Percentiles rank a stretch among this genome's conserved stretches.
Conservation (phyloP, 2,329 filamentous ascomycete genomes). For the Verruconis gallopava region DNA sequence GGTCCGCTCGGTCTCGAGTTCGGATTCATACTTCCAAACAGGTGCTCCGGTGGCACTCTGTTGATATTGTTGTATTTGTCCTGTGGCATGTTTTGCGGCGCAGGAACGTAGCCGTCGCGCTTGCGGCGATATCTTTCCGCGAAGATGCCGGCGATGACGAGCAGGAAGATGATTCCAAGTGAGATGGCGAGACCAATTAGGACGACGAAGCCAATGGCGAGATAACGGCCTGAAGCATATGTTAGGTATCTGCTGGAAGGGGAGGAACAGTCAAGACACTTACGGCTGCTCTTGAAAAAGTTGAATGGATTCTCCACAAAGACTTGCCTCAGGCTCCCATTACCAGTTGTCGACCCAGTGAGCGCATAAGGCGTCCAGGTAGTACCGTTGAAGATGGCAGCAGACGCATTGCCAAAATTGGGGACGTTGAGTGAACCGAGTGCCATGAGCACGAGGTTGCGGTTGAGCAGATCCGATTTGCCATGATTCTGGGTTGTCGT, state of each 20-base stretch:
- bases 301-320: constrained; percentile 68
- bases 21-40: constrained; percentile 18
- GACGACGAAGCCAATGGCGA: constrained; percentile 65
- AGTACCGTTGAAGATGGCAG: constrained; percentile 77
- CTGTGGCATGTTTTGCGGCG: constrained; percentile 42
- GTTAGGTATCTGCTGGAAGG: neutral
- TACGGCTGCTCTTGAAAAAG: constrained; percentile 55
- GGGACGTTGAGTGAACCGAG: constrained; percentile 72
- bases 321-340: constrained; percentile 64
- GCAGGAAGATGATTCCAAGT: constrained; percentile 61
- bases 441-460: constrained; percentile 62
- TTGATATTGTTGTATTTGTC: constrained; percentile 35
- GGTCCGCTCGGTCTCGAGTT: neutral
- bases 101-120: constrained; percentile 69
- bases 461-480: constrained; percentile 48
- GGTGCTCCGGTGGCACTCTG: constrained; percentile 36
- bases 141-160: constrained; percentile 62
- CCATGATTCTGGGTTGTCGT: constrained; percentile 56
- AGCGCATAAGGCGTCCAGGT: constrained; percentile 67
- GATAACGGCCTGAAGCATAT: constrained; percentile 33
- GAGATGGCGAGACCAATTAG: constrained; percentile 70
- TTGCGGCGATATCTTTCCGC: constrained; percentile 65
- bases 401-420: constrained; percentile 67
- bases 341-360: constrained; percentile 52
- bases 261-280: constrained; percentile 26